Percentiles rank a stretch among this genome's conserved stretches.
phyloP scores from a whole-genome alignment of 805 yeast species.

The Myxozyma melibiosi region DNA sequence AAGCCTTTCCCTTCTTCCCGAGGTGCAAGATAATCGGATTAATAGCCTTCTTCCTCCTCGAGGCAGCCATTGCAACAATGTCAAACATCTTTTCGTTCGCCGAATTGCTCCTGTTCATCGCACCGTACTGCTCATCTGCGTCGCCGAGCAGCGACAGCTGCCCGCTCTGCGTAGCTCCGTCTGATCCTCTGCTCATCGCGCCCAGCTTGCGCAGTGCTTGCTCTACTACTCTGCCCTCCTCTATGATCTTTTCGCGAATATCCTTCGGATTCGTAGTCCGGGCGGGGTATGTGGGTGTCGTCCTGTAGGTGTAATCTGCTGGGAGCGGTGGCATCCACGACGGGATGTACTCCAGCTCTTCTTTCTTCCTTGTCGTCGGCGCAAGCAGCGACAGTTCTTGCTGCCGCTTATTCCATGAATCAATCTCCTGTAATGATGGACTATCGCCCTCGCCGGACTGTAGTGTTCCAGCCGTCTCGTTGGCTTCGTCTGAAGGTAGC shows the following conservation, averaged over 20 bases:
- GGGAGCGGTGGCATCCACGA: conserved; percentile 85
- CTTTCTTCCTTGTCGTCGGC: conserved; percentile 35
- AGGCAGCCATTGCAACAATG: conserved; percentile 16
- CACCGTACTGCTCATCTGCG: conserved; percentile 1
- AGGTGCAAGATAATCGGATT: conserved; percentile 24
- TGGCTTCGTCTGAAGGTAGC: neutral
- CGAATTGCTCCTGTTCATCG: neutral
- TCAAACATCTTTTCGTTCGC: conserved; percentile 15
- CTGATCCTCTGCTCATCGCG: conserved; percentile 27
- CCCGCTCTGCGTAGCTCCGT: neutral
- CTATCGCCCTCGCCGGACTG: neutral
- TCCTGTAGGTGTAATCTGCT: conserved; percentile 87
- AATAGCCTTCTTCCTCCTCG: conserved; percentile 18
- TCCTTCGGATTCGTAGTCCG: conserved; percentile 69
- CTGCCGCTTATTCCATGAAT: conserved; percentile 14
- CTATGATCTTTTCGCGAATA: conserved; percentile 70
- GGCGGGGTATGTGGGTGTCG: conserved; percentile 68
- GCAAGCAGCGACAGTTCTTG: conserved; percentile 16
- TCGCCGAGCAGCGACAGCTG: neutral
- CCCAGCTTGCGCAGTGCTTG: conserved; percentile 67
- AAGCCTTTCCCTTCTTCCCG: conserved; percentile 21
- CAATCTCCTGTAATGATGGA: conserved; percentile 5
- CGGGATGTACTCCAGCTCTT: conserved; percentile 55
- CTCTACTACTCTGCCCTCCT: conserved; percentile 81
- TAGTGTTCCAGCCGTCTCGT: neutral